Evolutionary conservation across 768 basidiomycete species (phyloP).

Genomic region (Serendipita vermifera): DNA sequence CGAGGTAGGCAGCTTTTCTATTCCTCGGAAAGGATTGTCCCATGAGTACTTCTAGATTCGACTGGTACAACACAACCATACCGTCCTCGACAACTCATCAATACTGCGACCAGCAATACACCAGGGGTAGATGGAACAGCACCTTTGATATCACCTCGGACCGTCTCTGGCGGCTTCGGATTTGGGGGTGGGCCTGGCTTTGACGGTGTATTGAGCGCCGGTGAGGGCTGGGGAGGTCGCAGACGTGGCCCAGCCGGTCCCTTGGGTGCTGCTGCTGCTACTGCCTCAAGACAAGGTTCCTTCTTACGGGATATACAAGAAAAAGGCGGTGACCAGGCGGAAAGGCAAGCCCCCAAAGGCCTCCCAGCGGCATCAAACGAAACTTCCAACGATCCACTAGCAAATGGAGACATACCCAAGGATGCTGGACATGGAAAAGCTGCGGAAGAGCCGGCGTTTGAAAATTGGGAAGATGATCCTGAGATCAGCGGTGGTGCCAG

Average conservation of each 20-base stretch:
- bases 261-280: no score
- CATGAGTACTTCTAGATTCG: background rate
- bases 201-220: background rate
- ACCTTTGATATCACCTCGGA: background rate
- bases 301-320: constrained; percentile 2
- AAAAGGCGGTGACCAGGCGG: background rate
- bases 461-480: constrained; percentile 10
- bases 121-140: background rate
- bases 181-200: constrained; percentile 8
- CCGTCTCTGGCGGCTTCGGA: background rate
- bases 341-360: background rate
- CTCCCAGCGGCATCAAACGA: background rate
- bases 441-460: constrained; percentile 8
- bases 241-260: no score
- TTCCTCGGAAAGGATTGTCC: background rate
- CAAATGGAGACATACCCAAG: background rate
- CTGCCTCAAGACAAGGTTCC: background rate
- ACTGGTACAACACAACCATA: background rate
- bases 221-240: background rate
- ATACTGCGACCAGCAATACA: background rate
- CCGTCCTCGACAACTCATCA: background rate
- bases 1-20: background rate
- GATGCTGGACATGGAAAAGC: background rate
- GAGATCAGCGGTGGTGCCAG: background rate
- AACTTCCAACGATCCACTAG: background rate